Evolutionary conservation across 108 stramenopile species (phyloP), one percentile per base, ranked within the genome.

Genomic region (Chaetoceros tenuissimus): DNA sequence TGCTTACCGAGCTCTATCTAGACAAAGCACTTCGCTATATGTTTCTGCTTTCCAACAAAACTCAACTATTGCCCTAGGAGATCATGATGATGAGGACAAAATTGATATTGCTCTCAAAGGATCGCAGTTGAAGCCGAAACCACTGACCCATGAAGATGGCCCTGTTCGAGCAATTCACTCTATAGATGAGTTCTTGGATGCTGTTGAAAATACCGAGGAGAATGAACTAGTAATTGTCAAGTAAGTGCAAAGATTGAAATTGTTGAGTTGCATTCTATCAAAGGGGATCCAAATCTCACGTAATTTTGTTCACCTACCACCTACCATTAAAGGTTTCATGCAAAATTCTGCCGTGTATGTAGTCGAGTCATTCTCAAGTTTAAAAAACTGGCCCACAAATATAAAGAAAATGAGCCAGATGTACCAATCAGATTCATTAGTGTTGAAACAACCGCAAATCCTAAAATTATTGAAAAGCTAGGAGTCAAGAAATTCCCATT

Each of bases 401-500:
- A 27, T 19, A 28, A 45, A 23, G 10, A 3, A 3, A 59, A 44
- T 5, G 34, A 40, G 5, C 5, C 34, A 40, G 8, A 5, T 40
- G 58, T 44, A 24, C 58, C 58, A 10, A 59, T 59, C 24, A 40
- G 47, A 26, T 59, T 59, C 40, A 44, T 44, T 23, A 44, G 45
- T 28, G 45, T 59, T 27, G 58, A 59, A 59, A 59, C 43, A 26
- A 59, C 58, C 26, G 58, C 46, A 16, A 40, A 59, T 25, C 58
- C 58, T 5, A 25, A 48, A 21, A 20, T 59, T 23, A 46, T 59
- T 47, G 30, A 20, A 5, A 48, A 40, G 22, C 24, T 71, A 31
- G 69, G 69, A 46, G 59, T 71, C 13, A 46, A 50, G 31, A 71
- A 64, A 26, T 71, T 71, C 55, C 69, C 69, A 0, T 71, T 64